Evolutionary conservation across 2,329 filamentous ascomycete genomes (phyloP), one percentile per base, ranked within the genome.

Genomic region (Trichoderma aggressivum): DNA sequence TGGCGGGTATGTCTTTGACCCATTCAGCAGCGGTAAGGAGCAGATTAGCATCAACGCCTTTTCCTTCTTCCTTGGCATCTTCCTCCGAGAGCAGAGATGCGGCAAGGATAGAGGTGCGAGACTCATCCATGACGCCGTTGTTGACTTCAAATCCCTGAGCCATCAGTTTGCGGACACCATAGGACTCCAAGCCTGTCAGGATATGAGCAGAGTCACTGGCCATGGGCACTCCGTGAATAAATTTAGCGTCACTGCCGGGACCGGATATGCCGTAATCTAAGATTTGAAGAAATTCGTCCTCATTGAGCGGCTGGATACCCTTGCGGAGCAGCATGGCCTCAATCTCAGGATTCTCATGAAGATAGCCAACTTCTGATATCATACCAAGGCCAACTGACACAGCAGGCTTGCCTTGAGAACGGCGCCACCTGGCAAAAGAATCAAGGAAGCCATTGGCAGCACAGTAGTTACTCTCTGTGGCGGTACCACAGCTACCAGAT

Each of bases 381-480:
- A 81, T 76, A 1, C 78, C 78, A 3, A 81, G 74, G 3, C 72
- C 77, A 5, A 83, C 50, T 0, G 80, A 76, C 0, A 76, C 73
- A 3, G 77, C 78, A 1, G 77, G 12, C 43, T 76, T 74, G 1
- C 79, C 80, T 2, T 75, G 74, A 4, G 61, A 55, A 5, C 74
- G 72, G 18, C 78, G 75, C 34, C 76, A 77, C 1, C 77, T 76
- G 0, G 79, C 80, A 53, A 85, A 78, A 3, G 78, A 75, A 43
- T 84, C 80, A 63, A 82, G 75, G 74, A 80, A 85, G 7, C 78
- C 76, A 72, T 84, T 84, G n/a, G 78, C 82, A 1, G 81, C 79
- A 11, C 78, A 75, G 72, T 85, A 85, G 71, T 82, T 83, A 63
- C 79, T 75, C 72, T 84, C 82, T 1, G 76, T 78, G 1, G 74